Conservation (phyloP, 768 basidiomycete species). For the Sarcodon aspratus region DNA sequence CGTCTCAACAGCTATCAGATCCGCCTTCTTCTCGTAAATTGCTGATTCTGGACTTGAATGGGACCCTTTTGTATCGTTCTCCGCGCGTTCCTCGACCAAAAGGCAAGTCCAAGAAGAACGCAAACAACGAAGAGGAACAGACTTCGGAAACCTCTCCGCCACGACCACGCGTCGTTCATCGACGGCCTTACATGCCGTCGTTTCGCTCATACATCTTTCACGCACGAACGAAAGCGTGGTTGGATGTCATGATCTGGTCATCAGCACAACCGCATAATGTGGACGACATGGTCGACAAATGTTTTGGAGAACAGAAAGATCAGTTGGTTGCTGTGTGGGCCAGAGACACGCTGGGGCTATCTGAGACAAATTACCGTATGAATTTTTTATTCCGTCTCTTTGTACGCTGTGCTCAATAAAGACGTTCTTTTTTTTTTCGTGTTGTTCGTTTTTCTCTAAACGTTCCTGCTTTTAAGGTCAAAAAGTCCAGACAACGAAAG, state of each 20-base stretch:
- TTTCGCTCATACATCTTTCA: constrained; percentile 59
- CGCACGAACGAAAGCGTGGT: constrained; percentile 45
- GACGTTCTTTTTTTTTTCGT: constrained; percentile 9
- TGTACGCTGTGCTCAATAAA: not conserved
- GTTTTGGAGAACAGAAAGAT: constrained; percentile 34
- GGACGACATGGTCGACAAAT: constrained; percentile 55
- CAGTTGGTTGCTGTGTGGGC: constrained; percentile 64
- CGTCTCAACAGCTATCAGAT: constrained; percentile 16
- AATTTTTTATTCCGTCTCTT: constrained; percentile 13
- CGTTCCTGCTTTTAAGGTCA: constrained; percentile 7
- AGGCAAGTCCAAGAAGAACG: not conserved
- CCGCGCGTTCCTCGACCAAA: constrained; percentile 14
- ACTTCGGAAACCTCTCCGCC: constrained; percentile 5
- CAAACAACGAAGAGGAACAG: not conserved
- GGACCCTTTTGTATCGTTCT: constrained; percentile 57
- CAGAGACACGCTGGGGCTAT: constrained; percentile 66
- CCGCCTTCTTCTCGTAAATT: constrained; percentile 39
- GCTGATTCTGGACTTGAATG: constrained; percentile 67
- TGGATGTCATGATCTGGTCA: constrained; percentile 85
- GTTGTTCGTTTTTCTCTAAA: not conserved
- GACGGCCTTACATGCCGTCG: constrained; percentile 53
- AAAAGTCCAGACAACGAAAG: constrained; percentile 55
- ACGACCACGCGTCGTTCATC: constrained; percentile 31
- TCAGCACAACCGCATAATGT: constrained; percentile 79
- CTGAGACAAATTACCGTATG: constrained; percentile 52